phyloP scores from a whole-genome alignment of 176 grass and related monocot genomes.

The Raddia guianensis region DNA sequence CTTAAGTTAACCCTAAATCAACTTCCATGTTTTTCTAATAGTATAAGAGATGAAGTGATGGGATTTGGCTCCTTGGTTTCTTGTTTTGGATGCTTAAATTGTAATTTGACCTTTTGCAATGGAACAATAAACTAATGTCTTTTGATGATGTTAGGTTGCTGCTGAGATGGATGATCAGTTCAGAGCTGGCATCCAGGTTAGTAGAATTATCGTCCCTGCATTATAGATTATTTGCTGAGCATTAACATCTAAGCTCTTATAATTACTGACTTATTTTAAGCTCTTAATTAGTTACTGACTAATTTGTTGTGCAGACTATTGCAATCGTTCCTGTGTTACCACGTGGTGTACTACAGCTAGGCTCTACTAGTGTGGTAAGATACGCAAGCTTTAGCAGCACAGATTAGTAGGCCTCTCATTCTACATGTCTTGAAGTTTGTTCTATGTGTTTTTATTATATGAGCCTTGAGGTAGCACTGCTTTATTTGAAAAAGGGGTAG shows the following conservation, averaged over 20 bases:
- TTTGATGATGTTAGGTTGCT: slow-evolving; percentile 45
- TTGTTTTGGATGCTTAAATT: slow-evolving; percentile 30
- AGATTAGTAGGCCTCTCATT: slow-evolving; percentile 31
- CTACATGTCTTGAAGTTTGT: slow-evolving; percentile 42
- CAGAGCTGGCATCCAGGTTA: slow-evolving; percentile 65
- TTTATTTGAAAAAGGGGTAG: slow-evolving; percentile 5
- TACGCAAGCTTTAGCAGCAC: slow-evolving; percentile 33
- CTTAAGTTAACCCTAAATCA: slow-evolving; percentile 7
- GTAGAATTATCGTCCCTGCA: slow-evolving; percentile 6
- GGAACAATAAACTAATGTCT: slow-evolving; percentile 30
- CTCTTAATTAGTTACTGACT: slow-evolving; percentile 32
- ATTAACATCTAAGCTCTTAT: slow-evolving; percentile 12
- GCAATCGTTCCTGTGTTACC: slow-evolving; percentile 82
- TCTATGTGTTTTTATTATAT: slow-evolving; percentile 32
- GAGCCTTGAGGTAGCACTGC: slow-evolving; percentile 21
- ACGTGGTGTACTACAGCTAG: slow-evolving; percentile 73
- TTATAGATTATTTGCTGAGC: slow-evolving; percentile 23
- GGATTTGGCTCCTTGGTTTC: slow-evolving; percentile 21
- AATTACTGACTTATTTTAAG: slow-evolving; percentile 37
- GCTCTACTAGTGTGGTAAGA: slow-evolving; percentile 71
- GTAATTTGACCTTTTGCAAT: slow-evolving; percentile 1
- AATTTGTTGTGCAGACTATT: slow-evolving; percentile 58
- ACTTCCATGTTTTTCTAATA: slow-evolving; percentile 10
- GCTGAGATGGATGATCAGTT: slow-evolving; percentile 69
- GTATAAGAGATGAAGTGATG: background rate